Evolutionary conservation across 495 filamentous ascomycete species (phyloP), one percentile per base, ranked within the genome.

Genomic region (Talaromyces stipitatus): DNA sequence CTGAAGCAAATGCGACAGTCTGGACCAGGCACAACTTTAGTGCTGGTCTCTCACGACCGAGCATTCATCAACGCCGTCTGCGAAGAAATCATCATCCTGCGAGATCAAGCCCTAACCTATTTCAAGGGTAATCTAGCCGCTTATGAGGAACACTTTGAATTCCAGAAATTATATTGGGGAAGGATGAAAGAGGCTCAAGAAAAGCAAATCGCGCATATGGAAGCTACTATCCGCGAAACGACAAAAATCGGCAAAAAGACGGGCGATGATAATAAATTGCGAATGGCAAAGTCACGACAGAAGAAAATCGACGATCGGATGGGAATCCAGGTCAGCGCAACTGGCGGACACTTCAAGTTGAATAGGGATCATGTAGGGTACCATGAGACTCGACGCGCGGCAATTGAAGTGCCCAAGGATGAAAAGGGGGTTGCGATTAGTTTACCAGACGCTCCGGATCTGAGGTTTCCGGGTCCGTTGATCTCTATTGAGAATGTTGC

Each of bases 41-140:
- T 95, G 20, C 72, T 92, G 6, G 88, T 92, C 2, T 89, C 89
- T 0, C 90, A 92, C 70, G 89, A 92, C 66, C 79, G 88, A 16
- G 82, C 84, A 56, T 92, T 95, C 65, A 76, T 84, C 59, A 82
- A 85, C 64, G 77, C 80, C 1, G 78, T 88, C 4, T 89, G 84
- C 61, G 84, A 87, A 58, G 87, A 92, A 62, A 78, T 92, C n/a
- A 74, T 92, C 54, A 79, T 92, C 56, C 64, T 92, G 9, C 80
- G 84, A 30, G 83, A 91, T 60, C 43, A 57, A 51, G 20, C 26
- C 41, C 75, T 89, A 0, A 74, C 79, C 8, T 84, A 83, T 61
- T 91, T 90, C 74, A 77, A 82, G 33, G 89, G 90, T 11, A 84
- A 86, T 61, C 74, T 92, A 0, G 73, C 82, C 0, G 75, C 81